Evolutionary conservation across 441 rosid genomes (phyloP).

Genomic region (Daphne laureola): DNA sequence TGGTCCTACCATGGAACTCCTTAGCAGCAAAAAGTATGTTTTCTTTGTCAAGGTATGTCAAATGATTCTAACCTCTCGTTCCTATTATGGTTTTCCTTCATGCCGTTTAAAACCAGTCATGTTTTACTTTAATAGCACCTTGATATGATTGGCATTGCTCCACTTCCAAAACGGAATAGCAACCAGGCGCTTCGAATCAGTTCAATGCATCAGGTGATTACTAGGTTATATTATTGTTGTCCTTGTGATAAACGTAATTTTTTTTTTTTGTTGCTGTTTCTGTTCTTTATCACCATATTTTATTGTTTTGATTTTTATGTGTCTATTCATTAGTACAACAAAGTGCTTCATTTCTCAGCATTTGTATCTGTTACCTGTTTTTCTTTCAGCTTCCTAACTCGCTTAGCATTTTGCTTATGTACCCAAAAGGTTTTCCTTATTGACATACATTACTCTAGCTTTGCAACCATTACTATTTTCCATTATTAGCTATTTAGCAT

Average conservation of each 20-base stretch:
- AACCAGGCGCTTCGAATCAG: constrained; percentile 86
- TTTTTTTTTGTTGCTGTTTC: too few relatives aligned
- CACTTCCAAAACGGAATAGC: constrained; percentile 83
- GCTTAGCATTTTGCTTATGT: too few relatives aligned
- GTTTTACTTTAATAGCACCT: constrained; percentile 53
- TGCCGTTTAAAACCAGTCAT: constrained; percentile 7
- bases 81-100: constrained; percentile 8
- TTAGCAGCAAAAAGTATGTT: constrained; percentile 76
- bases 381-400: too few relatives aligned
- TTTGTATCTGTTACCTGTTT: too few relatives aligned
- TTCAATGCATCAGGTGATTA: constrained; percentile 90
- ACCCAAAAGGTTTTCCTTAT: too few relatives aligned
- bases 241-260: too few relatives aligned
- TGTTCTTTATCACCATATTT: background rate
- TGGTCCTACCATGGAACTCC: constrained; percentile 85
- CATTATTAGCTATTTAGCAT: too few relatives aligned
- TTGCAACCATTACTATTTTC: too few relatives aligned
- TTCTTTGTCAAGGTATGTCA: constrained; percentile 65
- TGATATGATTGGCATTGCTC: constrained; percentile 71
- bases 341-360: too few relatives aligned
- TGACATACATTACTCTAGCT: too few relatives aligned
- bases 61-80: constrained; percentile 8
- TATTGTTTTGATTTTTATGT: background rate
- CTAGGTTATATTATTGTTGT: too few relatives aligned
- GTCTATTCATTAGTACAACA: background rate